These are phyloP conservation scores for Zasmidium cellare DNA, from an alignment of 2,329 filamentous ascomycete species.

Conservation along the genomic window DNA sequence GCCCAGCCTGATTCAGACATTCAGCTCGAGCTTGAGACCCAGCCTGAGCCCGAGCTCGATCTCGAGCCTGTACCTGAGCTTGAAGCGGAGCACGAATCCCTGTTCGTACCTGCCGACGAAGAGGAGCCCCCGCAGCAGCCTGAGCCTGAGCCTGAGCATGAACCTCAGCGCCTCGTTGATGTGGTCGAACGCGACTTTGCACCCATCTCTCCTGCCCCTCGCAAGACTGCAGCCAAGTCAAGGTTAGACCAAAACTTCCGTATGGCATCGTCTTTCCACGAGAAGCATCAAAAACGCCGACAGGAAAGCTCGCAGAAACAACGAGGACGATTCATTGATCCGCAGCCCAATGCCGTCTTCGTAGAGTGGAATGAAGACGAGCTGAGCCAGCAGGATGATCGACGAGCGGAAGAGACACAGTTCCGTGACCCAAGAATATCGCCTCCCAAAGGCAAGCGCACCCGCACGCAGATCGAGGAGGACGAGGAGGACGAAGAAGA, in stretches of 20 bases:
- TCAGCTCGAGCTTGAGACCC: neutral
- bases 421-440: neutral
- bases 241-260: neutral
- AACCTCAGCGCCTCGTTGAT: neutral
- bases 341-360: slow-evolving; percentile 21
- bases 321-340: slow-evolving; percentile 24
- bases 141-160: no score
- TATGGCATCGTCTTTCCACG: neutral
- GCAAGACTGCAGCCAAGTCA: neutral
- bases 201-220: neutral
- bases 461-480: slow-evolving; percentile 30
- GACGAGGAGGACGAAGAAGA: slow-evolving; percentile 33
- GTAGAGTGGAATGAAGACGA: slow-evolving; percentile 11
- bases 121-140: no score
- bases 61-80: no score
- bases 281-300: neutral
- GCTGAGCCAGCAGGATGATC: neutral
- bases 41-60: neutral
- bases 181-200: slow-evolving; percentile 8
- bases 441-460: slow-evolving; percentile 25
- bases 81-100: neutral
- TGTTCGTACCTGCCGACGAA: no score
- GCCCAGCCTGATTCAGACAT: neutral
- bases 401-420: slow-evolving; percentile 3
- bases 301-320: neutral